Conservation (phyloP, 2,329 filamentous ascomycete species). For the Pseudogymnoascus sp. region DNA sequence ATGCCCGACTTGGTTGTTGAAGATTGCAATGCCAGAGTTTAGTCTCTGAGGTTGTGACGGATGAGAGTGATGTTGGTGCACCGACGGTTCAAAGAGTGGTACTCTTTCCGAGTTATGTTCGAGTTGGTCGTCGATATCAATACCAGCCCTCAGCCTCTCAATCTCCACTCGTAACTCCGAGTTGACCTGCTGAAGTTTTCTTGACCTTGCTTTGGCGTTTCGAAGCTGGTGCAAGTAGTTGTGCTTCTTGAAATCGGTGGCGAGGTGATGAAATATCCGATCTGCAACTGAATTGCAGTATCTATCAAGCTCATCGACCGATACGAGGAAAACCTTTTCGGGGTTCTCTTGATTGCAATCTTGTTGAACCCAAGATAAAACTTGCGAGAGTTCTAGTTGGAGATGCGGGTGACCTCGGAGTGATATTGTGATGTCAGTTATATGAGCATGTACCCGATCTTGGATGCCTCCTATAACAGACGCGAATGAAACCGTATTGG, state of each 20-base stretch:
- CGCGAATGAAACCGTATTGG: neutral
- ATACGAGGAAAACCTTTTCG: neutral
- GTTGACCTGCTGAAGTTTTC: neutral
- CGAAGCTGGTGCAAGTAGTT: neutral
- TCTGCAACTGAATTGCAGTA: neutral
- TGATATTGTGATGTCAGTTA: neutral
- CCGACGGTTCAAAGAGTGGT: neutral
- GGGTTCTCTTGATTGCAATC: neutral
- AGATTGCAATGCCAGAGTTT: neutral
- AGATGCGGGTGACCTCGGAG: neutral
- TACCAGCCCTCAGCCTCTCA: neutral
- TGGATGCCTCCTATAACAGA: neutral
- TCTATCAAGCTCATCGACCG: neutral
- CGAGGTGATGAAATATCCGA: neutral
- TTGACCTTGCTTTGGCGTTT: neutral
- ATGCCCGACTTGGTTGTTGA: neutral
- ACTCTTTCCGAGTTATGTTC: neutral
- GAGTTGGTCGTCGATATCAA: neutral
- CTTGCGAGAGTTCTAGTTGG: neutral
- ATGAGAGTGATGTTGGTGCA: neutral
- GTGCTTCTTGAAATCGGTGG: neutral
- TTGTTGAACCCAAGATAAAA: neutral
- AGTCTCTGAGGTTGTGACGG: neutral
- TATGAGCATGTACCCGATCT: neutral
- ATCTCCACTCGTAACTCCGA: neutral